Percentiles rank a stretch among this genome's conserved stretches.
Conservation (phyloP, 2,329 filamentous ascomycete species). For the Whalleya microplaca region DNA sequence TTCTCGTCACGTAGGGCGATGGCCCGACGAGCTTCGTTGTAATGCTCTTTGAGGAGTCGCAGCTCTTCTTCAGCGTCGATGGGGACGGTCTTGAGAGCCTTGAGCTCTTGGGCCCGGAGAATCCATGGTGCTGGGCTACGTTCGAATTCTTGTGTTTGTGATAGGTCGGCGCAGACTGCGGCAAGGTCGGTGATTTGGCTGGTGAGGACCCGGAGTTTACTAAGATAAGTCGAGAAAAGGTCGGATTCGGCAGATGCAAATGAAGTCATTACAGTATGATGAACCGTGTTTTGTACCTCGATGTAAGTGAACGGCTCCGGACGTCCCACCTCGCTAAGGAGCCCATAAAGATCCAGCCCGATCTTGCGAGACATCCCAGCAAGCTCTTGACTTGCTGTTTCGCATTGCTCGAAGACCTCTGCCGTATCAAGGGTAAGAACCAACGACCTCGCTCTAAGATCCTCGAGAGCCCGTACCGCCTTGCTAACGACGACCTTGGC, state of each 20-base stretch:
- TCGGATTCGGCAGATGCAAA: slow-evolving; percentile 66
- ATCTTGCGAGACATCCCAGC: slow-evolving; percentile 68
- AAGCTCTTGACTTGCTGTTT: slow-evolving; percentile 66
- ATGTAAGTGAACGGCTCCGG: slow-evolving; percentile 66
- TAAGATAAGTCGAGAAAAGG: slow-evolving; percentile 69
- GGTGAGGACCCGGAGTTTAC: slow-evolving; percentile 67
- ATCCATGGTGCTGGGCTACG: slow-evolving; percentile 79
- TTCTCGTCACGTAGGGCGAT: slow-evolving; percentile 78
- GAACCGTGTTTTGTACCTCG: slow-evolving; percentile 69
- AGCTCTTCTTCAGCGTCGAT: slow-evolving; percentile 87
- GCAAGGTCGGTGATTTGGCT: slow-evolving; percentile 71
- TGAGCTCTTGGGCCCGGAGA: slow-evolving; percentile 78
- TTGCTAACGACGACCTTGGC: slow-evolving; percentile 84
- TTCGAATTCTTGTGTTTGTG: slow-evolving; percentile 79
- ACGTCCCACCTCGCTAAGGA: slow-evolving; percentile 74
- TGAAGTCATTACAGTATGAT: slow-evolving; percentile 55
- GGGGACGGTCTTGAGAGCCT: slow-evolving; percentile 77
- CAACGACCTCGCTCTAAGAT: slow-evolving; percentile 75
- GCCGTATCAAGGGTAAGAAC: slow-evolving; percentile 70
- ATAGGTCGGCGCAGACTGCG: slow-evolving; percentile 69
- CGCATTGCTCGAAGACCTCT: slow-evolving; percentile 71
- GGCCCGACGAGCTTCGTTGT: slow-evolving; percentile 74
- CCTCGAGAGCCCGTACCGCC: slow-evolving; percentile 74
- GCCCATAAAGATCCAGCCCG: slow-evolving; percentile 65
- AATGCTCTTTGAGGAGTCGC: slow-evolving; percentile 76